Conservation (phyloP, 176 grass and related monocot species). For the Metroxylon sagu region DNA sequence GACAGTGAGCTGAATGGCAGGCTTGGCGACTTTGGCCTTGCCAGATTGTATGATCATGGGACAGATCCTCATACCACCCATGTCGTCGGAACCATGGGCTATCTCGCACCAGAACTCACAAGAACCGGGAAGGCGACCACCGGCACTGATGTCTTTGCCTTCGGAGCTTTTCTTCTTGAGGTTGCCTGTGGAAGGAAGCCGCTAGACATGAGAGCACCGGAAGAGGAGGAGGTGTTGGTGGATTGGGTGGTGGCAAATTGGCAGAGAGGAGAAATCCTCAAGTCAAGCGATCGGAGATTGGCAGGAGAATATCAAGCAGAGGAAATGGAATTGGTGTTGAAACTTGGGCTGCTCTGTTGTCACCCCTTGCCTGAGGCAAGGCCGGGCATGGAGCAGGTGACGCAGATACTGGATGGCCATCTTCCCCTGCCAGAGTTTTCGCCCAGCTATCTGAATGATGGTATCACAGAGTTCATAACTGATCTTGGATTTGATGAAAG, state of each 20-base stretch:
- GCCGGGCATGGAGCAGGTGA: constrained; percentile 20
- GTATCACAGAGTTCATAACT: constrained; percentile 20
- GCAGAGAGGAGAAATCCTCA: not conserved
- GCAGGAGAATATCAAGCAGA: not conserved
- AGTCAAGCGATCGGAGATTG: not conserved
- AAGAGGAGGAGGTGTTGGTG: not conserved
- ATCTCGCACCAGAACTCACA: constrained; percentile 3
- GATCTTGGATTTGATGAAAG: constrained; percentile 22
- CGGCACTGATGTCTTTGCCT: constrained; percentile 11
- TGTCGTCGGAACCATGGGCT: constrained; percentile 11
- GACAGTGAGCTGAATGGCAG: constrained; percentile 3
- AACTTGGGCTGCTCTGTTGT: constrained; percentile 14
- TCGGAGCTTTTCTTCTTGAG: constrained; percentile 23
- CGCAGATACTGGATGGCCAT: constrained; percentile 19
- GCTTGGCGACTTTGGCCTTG: constrained; percentile 13
- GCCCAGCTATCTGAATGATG: constrained; percentile 11
- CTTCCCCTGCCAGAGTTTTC: constrained; percentile 17
- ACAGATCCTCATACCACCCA: constrained; percentile 4
- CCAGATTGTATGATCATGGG: constrained; percentile 18
- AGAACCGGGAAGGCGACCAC: constrained; percentile 24
- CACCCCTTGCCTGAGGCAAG: constrained; percentile 26
- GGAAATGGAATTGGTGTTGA: constrained; percentile 1
- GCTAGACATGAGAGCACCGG: not conserved
- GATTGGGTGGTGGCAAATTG: constrained; percentile 20
- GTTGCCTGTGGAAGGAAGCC: constrained; percentile 16